Evolutionary conservation across 495 filamentous ascomycete genomes (phyloP).

Genomic region (Durotheca rogersii): DNA sequence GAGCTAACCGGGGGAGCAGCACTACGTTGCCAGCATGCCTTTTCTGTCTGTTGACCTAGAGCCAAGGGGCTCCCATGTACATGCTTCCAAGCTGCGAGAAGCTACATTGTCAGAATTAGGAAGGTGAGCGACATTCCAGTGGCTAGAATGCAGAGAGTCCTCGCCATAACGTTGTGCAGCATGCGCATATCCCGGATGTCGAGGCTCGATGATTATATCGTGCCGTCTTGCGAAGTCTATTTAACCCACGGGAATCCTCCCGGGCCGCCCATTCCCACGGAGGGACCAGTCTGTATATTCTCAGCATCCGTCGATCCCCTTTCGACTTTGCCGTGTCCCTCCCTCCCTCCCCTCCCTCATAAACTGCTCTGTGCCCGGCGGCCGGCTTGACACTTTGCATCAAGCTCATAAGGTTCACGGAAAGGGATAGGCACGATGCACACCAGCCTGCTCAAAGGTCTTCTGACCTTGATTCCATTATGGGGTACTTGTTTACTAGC

Average conservation of each 20-base stretch:
- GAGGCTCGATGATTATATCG: slow-evolving; percentile 11
- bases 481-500: slow-evolving; percentile 29
- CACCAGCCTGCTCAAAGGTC: slow-evolving; percentile 11
- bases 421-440: slow-evolving; percentile 19
- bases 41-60: slow-evolving; percentile 9
- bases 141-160: slow-evolving; percentile 28
- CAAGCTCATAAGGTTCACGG: slow-evolving; percentile 7
- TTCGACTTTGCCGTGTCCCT: slow-evolving; percentile 6
- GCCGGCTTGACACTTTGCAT: slow-evolving; percentile 3
- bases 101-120: slow-evolving; percentile 26
- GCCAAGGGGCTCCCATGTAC: slow-evolving; percentile 4
- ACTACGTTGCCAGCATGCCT: slow-evolving; percentile 18
- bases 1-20: slow-evolving; percentile 28
- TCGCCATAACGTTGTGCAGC: slow-evolving; percentile 18
- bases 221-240: slow-evolving; percentile 15
- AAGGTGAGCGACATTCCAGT: slow-evolving; percentile 33
- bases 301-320: slow-evolving; percentile 4
- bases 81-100: too few relatives aligned
- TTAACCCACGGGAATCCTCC: slow-evolving; percentile 13
- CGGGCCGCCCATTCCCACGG: not conserved
- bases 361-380: slow-evolving; percentile 4
- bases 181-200: slow-evolving; percentile 19
- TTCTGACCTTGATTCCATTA: slow-evolving; percentile 17
- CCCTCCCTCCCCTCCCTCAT: too few relatives aligned
- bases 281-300: slow-evolving; percentile 14